Evolutionary conservation across 139 green algal genomes (phyloP).

Genomic region (Chloropicon primus): DNA sequence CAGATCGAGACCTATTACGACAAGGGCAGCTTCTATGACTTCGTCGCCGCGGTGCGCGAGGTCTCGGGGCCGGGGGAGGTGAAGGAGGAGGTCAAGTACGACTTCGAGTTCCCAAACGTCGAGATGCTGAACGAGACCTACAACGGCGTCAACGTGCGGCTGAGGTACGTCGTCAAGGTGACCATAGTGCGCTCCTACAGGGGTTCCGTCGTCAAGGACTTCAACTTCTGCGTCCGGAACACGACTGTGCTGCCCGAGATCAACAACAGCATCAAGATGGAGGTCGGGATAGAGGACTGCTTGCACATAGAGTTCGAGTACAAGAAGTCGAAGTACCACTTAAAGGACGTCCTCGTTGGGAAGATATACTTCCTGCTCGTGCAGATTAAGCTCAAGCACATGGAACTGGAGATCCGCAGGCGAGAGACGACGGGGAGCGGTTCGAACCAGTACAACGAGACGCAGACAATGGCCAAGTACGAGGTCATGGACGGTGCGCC

Average conservation of each 20-base stretch:
- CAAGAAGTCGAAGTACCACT: slow-evolving; percentile 45
- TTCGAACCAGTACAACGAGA: neutral
- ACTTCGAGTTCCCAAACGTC: slow-evolving; percentile 92
- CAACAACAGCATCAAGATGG: slow-evolving; percentile 63
- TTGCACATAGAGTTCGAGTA: slow-evolving; percentile 99
- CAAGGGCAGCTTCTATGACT: slow-evolving; percentile 66
- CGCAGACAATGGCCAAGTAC: slow-evolving; percentile 75
- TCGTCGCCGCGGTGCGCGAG: slow-evolving; percentile 43
- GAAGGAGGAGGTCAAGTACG: slow-evolving; percentile 35
- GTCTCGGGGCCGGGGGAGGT: slow-evolving; percentile 57
- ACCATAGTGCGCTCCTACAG: slow-evolving; percentile 62
- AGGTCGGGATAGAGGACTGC: slow-evolving; percentile 99
- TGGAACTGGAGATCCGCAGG: slow-evolving; percentile 95
- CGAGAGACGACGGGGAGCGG: slow-evolving; percentile 52
- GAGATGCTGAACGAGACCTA: slow-evolving; percentile 97
- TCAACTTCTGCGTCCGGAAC: slow-evolving; percentile 68
- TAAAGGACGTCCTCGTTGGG: slow-evolving; percentile 84
- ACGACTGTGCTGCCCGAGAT: slow-evolving; percentile 20
- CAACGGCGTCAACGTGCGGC: slow-evolving; percentile 44
- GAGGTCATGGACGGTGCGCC: slow-evolving; percentile 99
- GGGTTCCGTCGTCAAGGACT: slow-evolving; percentile 61
- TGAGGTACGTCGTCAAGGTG: slow-evolving; percentile 60
- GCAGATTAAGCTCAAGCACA: slow-evolving; percentile 98
- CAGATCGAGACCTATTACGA: slow-evolving; percentile 90
- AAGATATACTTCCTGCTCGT: slow-evolving; percentile 97